Evolutionary conservation across 768 basidiomycete species (phyloP).

Genomic region (Daedaleopsis sinensis): DNA sequence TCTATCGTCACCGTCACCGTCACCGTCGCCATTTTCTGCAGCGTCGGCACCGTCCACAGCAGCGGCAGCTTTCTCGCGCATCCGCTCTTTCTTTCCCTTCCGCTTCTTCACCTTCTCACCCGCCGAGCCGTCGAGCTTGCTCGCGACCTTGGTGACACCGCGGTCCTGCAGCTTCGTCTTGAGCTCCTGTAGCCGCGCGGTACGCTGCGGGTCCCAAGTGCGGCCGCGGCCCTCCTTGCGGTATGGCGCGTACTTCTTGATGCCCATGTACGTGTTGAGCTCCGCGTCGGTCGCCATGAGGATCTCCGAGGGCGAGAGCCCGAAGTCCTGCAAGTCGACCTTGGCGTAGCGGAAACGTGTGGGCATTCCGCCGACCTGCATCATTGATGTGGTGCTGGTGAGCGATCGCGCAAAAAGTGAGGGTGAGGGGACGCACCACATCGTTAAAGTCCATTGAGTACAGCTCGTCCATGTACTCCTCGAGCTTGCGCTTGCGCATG

Average conservation of each 20-base stretch:
- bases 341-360: slow-evolving; percentile 94
- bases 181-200: slow-evolving; percentile 71
- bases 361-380: slow-evolving; percentile 83
- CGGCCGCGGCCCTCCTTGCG: slow-evolving; percentile 50
- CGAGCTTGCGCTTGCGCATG: slow-evolving; percentile 80
- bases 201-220: slow-evolving; percentile 67
- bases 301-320: slow-evolving; percentile 83
- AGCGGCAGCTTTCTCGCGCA: slow-evolving; percentile 47
- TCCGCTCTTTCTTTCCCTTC: slow-evolving; percentile 71
- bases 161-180: slow-evolving; percentile 61
- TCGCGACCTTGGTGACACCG: slow-evolving; percentile 22
- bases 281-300: slow-evolving; percentile 91
- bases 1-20: slow-evolving; percentile 50
- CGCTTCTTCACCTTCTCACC: slow-evolving; percentile 53
- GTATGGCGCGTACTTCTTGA: slow-evolving; percentile 94
- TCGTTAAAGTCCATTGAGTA: slow-evolving; percentile 95
- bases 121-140: slow-evolving; percentile 22
- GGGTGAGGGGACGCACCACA: slow-evolving; percentile 59
- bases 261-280: slow-evolving; percentile 86
- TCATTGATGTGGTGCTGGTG: slow-evolving; percentile 10
- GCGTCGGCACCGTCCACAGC: slow-evolving; percentile 29
- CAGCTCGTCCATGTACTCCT: slow-evolving; percentile 91
- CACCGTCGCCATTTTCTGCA: slow-evolving; percentile 21
- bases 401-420: background rate
- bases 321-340: slow-evolving; percentile 61